Conservation (phyloP, 1,284 basidiomycete genomes). For the Cryptococcus sp. region DNA sequence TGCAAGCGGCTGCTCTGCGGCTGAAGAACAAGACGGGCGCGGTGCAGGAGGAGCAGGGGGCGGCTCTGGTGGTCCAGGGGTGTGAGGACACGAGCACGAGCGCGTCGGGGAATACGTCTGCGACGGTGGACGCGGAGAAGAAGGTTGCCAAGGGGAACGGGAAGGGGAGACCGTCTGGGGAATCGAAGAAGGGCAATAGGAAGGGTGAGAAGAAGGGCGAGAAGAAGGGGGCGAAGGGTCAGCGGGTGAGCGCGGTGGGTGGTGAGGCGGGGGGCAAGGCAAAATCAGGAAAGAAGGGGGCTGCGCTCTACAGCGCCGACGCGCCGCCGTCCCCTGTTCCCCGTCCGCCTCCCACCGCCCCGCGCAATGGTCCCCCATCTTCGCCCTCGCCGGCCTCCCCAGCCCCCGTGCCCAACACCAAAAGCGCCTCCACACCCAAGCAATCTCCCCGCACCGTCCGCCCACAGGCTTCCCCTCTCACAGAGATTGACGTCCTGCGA, state of each 20-base stretch:
- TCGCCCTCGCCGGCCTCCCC: neutral
- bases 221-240: neutral
- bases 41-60: neutral
- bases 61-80: neutral
- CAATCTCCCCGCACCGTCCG: neutral
- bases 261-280: neutral
- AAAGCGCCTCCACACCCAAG: neutral
- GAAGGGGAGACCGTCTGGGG: neutral
- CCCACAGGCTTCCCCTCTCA: neutral
- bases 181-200: neutral
- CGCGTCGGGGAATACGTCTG: neutral
- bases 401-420: neutral
- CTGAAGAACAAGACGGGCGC: neutral
- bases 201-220: neutral
- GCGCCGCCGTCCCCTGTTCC: neutral
- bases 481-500: constrained; percentile 9
- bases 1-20: neutral
- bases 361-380: neutral
- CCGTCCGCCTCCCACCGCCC: neutral
- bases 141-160: neutral
- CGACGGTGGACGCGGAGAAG: neutral
- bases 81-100: neutral
- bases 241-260: neutral
- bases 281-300: neutral
- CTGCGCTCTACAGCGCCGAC: neutral